Conservation (phyloP, 805 yeast species). For the Tetrapisispora taiwanensis region DNA sequence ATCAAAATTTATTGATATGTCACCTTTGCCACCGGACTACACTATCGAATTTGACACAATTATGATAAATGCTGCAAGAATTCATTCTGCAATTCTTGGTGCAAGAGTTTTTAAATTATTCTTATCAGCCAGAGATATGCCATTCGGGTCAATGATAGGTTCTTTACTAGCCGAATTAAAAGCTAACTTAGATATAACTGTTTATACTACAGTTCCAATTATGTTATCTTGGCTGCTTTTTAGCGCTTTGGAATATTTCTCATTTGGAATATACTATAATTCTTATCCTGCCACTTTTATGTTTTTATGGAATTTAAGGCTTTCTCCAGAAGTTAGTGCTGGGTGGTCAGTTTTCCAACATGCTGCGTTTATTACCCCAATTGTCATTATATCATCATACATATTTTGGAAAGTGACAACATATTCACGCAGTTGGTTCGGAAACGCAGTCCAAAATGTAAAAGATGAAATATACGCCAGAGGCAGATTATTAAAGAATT, state of each 20-base stretch:
- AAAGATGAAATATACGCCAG: slow-evolving; percentile 47
- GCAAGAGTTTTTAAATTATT: neutral
- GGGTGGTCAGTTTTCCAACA: slow-evolving; percentile 17
- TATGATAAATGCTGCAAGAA: neutral
- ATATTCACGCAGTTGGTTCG: slow-evolving; percentile 16
- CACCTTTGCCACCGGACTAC: neutral
- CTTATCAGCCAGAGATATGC: neutral
- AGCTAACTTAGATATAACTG: neutral
- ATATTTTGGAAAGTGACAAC: slow-evolving; percentile 1
- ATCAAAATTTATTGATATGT: neutral
- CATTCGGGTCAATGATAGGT: neutral
- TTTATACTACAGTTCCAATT: neutral
- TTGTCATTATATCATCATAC: slow-evolving; percentile 6
- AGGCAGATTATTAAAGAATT: slow-evolving; percentile 45
- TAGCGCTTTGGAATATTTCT: slow-evolving; percentile 12
- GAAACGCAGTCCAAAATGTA: slow-evolving; percentile 32
- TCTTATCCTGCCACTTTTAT: neutral
- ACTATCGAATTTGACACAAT: neutral
- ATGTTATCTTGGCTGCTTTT: slow-evolving; percentile 11
- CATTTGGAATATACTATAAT: slow-evolving; percentile 9
- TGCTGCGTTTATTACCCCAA: slow-evolving; percentile 7
- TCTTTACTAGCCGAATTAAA: neutral
- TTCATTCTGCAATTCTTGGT: neutral
- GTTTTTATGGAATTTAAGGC: slow-evolving; percentile 9
- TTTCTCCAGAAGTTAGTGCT: slow-evolving; percentile 2